Evolutionary conservation across 768 basidiomycete genomes (phyloP), one percentile per base, ranked within the genome.

Genomic region (Stropharia rugosoannulata): DNA sequence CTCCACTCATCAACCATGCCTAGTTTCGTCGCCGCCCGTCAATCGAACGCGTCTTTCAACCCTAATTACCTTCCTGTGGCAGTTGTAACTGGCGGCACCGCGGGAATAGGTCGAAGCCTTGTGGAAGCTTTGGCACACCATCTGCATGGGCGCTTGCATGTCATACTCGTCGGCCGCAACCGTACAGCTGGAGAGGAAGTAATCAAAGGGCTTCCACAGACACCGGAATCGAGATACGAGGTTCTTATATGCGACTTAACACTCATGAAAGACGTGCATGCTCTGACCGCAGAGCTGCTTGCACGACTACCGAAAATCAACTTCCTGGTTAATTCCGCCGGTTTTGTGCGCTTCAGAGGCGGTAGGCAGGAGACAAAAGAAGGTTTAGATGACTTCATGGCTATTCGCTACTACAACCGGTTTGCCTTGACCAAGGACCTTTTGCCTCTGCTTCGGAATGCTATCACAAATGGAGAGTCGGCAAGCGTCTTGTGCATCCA

Each of bases 101-200:
- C 65, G 9, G 69, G 69, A 10, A 67, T 71, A n/a, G 77, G 76
- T 10, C 63, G 69, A 36, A 70, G 66, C 25, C 69, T 71, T 47
- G 68, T 75, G 2, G 59, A 71, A 46, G 62, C 68, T 8, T 70
- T 79, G 55, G 72, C 75, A 4, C 62, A 62, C 15, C 65, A 73
- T 60, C 69, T 75, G 8, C 65, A 73, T n/a, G 76, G 78, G 40
- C 71, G 73, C 55, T 67, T 72, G 12, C 75, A 77, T 56, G 73
- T 78, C 62, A 64, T 79, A 50, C 58, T 79, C 44, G 62, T 74
- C 41, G 78, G 74, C 1, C 73, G 75, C 47, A 78, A 76, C 59
- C 60, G 66, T 32, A 59, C 61, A 10, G 72, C 76, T 2, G 78
- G 75, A 1, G 68, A 75, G 18, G 36, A 51, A n/a, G 63, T 73